Evolutionary conservation across 768 basidiomycete genomes (phyloP).

Genomic region (Tricholoma furcatifolium): DNA sequence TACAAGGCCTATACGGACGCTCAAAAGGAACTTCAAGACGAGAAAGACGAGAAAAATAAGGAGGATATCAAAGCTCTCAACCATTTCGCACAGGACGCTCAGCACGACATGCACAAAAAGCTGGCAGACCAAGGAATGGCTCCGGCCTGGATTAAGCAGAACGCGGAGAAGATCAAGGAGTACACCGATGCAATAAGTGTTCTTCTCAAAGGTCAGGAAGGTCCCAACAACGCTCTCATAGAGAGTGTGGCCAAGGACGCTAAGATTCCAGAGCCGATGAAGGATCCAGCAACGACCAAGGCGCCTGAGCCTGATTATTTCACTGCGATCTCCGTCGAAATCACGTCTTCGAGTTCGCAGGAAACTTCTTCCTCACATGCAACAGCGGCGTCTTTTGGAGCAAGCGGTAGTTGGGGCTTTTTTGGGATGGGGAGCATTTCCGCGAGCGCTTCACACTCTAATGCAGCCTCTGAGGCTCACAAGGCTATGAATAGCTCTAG

Average conservation of each 20-base stretch:
- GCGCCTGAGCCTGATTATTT: background rate
- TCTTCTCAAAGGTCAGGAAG: too few species aligned
- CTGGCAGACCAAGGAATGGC: too few species aligned
- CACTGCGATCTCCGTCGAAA: slow-evolving; percentile 3
- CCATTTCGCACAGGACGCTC: background rate
- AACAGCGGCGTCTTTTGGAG: background rate
- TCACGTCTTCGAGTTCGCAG: background rate
- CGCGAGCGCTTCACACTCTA: background rate
- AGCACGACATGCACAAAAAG: background rate
- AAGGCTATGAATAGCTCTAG: slow-evolving; percentile 5
- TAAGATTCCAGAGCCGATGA: background rate
- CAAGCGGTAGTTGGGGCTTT: background rate
- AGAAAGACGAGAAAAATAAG: background rate
- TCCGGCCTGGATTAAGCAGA: too few species aligned
- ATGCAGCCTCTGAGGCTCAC: background rate
- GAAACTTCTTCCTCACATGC: background rate
- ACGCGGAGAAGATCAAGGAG: too few species aligned
- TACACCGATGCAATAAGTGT: too few species aligned
- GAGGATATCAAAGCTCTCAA: background rate
- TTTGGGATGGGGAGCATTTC: background rate
- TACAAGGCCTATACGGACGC: background rate
- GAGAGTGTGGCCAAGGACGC: background rate
- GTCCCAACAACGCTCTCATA: background rate
- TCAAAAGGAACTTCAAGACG: background rate
- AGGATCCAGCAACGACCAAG: background rate